Base-by-base conservation (phyloP, 2,329 filamentous ascomycete species). In the Orbilia quercus region DNA sequence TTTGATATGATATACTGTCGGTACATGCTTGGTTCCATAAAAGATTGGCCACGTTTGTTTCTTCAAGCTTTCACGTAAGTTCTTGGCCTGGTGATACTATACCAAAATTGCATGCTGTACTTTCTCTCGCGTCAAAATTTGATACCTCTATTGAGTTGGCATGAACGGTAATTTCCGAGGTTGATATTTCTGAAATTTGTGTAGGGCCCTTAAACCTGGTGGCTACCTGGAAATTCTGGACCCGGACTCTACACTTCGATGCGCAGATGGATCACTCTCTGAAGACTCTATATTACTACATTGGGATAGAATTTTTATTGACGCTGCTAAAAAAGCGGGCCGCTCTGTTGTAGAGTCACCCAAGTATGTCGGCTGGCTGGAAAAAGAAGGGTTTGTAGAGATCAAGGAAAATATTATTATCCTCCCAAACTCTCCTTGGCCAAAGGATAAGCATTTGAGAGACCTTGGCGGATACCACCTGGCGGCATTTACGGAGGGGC, bases 1-100 rank as follows among this genome's bases (percentile, higher is more conserved):
- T 81, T 77, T 42, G 80, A 78, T 58, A 79, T 65, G 31, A 76
- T 76, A 25, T 76, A 78, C 31, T 75, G 77, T 1, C 76, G 78
- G 36, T 81, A 86, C 76, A 83, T 90, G 81, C 81, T 82, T 1
- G 88, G 88, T 18, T 83, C 84, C 53, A 84, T 89, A 71, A 79
- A 82, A 0, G 84, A 87, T 75, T 90, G 87, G 80, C 81, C 82
- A 18, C 80, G 82, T n/a, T 79, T 90, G 7, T 84, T 89, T 64
- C 77, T 79, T 16, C 84, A 86, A 65, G 79, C 38, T 7, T 64
- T 28, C 25, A 34, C 9, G 59, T 64, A 83, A 38, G 54, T 18
- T 31, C 14, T 18, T 20, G 14, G 12, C 22, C 38, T n/a, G n/a
- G n/a, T n/a, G n/a, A n/a, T n/a, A n/a, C n/a, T n/a, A n/a, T n/a